Conservation (phyloP, 75 land plant species). For the Cupressus sempervirens region DNA sequence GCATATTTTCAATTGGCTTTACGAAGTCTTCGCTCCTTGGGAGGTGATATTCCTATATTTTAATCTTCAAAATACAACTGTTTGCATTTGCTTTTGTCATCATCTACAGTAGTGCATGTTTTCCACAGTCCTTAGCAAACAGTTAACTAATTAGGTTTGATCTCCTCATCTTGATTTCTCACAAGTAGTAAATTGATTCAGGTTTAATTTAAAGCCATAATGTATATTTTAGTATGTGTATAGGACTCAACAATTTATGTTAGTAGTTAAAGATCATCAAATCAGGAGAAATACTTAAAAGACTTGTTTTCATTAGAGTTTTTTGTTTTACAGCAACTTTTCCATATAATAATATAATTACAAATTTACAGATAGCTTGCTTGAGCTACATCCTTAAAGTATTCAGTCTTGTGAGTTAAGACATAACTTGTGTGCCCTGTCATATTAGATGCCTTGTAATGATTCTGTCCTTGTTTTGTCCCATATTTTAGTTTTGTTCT, state of each 20-base stretch:
- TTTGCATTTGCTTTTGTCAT: background rate
- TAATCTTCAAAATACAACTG: background rate
- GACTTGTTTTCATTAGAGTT: background rate
- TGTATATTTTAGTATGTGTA: background rate
- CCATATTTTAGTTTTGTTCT: constrained; percentile 1
- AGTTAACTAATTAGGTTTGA: background rate
- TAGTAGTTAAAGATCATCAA: background rate
- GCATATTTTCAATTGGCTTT: constrained; percentile 98
- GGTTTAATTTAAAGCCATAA: background rate
- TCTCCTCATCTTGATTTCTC: background rate
- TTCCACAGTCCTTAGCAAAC: background rate
- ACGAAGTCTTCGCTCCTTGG: constrained; percentile 96
- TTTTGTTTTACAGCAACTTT: background rate
- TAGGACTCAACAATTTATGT: background rate
- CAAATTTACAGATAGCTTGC: background rate
- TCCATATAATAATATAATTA: background rate
- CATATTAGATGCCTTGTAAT: background rate
- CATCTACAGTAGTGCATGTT: background rate
- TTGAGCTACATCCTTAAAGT: background rate
- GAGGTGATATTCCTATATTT: constrained; percentile 50
- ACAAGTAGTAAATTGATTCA: background rate
- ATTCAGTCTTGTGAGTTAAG: background rate
- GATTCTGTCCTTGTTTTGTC: background rate
- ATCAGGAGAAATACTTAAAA: background rate
- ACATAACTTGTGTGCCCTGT: background rate